A percentile compares a stretch with the other conserved stretches of the same genome.
Conservation (phyloP, 2,329 filamentous ascomycete genomes). For the Phyllosticta citriasiana region DNA sequence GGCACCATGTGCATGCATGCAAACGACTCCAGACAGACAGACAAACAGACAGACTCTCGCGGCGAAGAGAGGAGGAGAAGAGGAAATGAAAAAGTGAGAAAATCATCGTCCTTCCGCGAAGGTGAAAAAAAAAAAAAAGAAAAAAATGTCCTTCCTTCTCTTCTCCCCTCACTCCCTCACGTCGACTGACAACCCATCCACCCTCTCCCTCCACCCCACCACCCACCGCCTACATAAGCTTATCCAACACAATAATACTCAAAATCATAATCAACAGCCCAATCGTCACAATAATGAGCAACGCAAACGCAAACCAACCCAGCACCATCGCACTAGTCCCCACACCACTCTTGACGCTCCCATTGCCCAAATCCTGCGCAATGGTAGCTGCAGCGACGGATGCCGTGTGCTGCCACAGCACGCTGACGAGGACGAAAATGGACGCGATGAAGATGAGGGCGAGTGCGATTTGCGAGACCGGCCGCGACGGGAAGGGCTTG, state of each 20-base stretch:
- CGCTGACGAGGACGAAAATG: conserved; percentile 56
- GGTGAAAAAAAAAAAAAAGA: no score
- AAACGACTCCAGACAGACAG: no score
- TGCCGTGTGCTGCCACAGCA: conserved; percentile 88
- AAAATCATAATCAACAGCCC: conserved; percentile 93
- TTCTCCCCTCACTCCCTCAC: no score
- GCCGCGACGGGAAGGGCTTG: conserved; percentile 84
- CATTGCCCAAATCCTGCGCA: conserved; percentile 85
- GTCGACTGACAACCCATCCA: conserved; percentile 34
- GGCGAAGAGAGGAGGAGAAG: no score
- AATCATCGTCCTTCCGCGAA: no score
- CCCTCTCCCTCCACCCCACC: neutral
- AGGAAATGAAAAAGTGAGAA: no score
- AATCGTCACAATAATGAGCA: conserved; percentile 92
- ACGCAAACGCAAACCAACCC: conserved; percentile 91
- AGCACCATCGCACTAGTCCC: conserved; percentile 94
- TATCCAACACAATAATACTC: conserved; percentile 69
- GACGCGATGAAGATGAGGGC: conserved; percentile 74
- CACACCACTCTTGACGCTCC: conserved; percentile 74
- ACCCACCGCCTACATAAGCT: neutral
- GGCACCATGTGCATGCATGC: no score
- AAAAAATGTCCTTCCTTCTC: no score
- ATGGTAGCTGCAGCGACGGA: conserved; percentile 92
- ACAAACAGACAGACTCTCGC: no score
- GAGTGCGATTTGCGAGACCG: conserved; percentile 85